A percentile compares a stretch with the other conserved stretches of the same genome.
Evolutionary conservation across 1,139 yeast species (phyloP).

Genomic region (Kluyveromyces sp.): DNA sequence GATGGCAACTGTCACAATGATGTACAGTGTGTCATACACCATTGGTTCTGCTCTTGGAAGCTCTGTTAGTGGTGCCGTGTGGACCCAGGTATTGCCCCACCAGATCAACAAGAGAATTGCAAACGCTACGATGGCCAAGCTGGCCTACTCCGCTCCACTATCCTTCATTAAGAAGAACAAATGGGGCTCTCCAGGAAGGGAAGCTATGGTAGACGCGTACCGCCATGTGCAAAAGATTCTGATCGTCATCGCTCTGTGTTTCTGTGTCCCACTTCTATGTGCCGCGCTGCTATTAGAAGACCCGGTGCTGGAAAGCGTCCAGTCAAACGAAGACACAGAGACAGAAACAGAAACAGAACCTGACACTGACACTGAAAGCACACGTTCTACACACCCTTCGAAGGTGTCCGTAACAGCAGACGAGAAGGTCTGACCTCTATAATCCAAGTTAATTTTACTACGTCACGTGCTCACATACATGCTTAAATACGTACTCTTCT

Average conservation of each 20-base stretch:
- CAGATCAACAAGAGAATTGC: constrained; percentile 26
- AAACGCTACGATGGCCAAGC: constrained; percentile 18
- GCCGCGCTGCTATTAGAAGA: constrained; percentile 47
- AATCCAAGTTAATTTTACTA: too few species aligned
- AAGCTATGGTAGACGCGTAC: constrained; percentile 48
- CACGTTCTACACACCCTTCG: background rate
- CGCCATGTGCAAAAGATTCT: constrained; percentile 49
- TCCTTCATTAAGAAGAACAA: constrained; percentile 39
- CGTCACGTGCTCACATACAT: too few species aligned
- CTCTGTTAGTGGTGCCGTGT: constrained; percentile 48
- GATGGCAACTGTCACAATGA: constrained; percentile 49
- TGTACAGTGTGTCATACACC: constrained; percentile 47
- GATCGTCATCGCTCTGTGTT: constrained; percentile 48
- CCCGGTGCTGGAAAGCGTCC: constrained; percentile 35
- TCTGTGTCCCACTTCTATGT: constrained; percentile 46
- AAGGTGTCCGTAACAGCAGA: too few species aligned
- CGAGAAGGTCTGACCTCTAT: too few species aligned
- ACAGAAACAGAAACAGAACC: constrained; percentile 5
- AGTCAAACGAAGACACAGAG: constrained; percentile 19
- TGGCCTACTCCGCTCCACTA: constrained; percentile 47
- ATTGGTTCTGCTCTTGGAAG: constrained; percentile 44
- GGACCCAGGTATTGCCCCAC: constrained; percentile 44
- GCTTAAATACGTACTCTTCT: too few species aligned
- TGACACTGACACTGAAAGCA: background rate
- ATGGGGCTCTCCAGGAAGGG: constrained; percentile 54